Evolutionary conservation across 1,284 basidiomycete species (phyloP).

Genomic region (Irpex rosettiformis): DNA sequence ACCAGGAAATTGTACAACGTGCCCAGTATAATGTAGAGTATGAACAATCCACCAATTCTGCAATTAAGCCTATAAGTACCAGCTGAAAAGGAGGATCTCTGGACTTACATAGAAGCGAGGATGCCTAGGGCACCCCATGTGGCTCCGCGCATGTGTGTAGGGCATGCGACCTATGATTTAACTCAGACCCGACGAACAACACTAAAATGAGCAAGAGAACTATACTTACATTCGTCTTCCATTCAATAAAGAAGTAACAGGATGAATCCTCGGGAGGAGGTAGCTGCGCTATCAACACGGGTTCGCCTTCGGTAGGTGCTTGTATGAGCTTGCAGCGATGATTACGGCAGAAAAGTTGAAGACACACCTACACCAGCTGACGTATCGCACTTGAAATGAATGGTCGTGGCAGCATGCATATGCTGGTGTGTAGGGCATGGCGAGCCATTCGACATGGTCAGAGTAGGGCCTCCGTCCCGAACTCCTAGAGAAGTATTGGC

Average conservation of each 20-base stretch:
- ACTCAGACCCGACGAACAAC: slow-evolving; percentile 7
- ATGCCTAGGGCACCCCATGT: slow-evolving; percentile 51
- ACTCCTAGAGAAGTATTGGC: slow-evolving; percentile 59
- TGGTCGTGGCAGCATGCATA: slow-evolving; percentile 53
- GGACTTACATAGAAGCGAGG: slow-evolving; percentile 47
- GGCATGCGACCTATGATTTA: slow-evolving; percentile 55
- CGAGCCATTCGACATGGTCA: slow-evolving; percentile 59
- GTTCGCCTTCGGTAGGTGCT: slow-evolving; percentile 34
- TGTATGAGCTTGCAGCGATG: neutral
- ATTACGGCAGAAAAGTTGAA: slow-evolving; percentile 2
- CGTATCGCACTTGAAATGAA: slow-evolving; percentile 69
- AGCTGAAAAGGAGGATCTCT: neutral
- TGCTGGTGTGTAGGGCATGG: slow-evolving; percentile 46
- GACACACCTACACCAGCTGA: slow-evolving; percentile 43
- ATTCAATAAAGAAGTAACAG: slow-evolving; percentile 71
- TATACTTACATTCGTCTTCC: slow-evolving; percentile 59
- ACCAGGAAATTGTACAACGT: slow-evolving; percentile 69
- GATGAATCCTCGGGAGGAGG: slow-evolving; percentile 58
- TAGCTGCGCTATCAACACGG: slow-evolving; percentile 56
- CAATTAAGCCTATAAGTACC: slow-evolving; percentile 1
- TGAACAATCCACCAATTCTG: slow-evolving; percentile 48
- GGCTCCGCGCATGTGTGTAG: slow-evolving; percentile 49
- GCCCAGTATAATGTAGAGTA: slow-evolving; percentile 58
- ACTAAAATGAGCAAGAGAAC: slow-evolving; percentile 2
- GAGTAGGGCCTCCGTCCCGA: slow-evolving; percentile 40